Evolutionary conservation across 1,284 basidiomycete genomes (phyloP), one percentile per base, ranked within the genome.

Genomic region (Somion occarium): DNA sequence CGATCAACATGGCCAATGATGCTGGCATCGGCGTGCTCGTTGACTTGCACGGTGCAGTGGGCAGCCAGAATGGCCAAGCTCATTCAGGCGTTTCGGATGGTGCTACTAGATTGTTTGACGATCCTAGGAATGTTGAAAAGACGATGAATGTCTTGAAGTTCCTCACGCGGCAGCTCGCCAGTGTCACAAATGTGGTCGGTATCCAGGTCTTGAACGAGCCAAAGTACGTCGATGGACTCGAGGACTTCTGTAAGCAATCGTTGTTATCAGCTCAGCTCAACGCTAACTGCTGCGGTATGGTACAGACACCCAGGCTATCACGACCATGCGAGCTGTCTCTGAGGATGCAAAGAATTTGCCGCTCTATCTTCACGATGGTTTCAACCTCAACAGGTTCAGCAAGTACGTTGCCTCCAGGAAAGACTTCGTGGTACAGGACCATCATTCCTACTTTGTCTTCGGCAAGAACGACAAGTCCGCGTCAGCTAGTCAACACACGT

Each of bases 131-230:
- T 60, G 69, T 75, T 63, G 67, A 81, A 46, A 78, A 81, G 60
- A 89, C 88, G 0, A 72, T 85, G 42, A 65, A 72, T 42, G 73
- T 82, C 15, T 70, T 90, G 38, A 73, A 71, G 9, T 85, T 73
- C 66, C 68, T 92, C 43, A 73, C 73, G 26, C 63, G 79, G 48
- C 69, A 83, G 56, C 68, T 91, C 20, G 74, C 71, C 25, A 65
- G 72, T 49, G 82, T 88, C 18, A 82, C 81, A 49, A 91, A 93
- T 60, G 75, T 91, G 18, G 80, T 89, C 39, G 90, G 87, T 1
- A 83, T 92, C 42, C 75, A 91, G 62, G 67, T 93, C 24, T 65
- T 91, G 51, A 93, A 92, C 61, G 90, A 93, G 61, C 88, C 88
- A 0, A 53, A 70, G 23, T 69, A 82, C 58, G 69, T 61, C n/a